phyloP scores from a whole-genome alignment of 768 basidiomycete genomes.

The Russula ochroleuca region DNA sequence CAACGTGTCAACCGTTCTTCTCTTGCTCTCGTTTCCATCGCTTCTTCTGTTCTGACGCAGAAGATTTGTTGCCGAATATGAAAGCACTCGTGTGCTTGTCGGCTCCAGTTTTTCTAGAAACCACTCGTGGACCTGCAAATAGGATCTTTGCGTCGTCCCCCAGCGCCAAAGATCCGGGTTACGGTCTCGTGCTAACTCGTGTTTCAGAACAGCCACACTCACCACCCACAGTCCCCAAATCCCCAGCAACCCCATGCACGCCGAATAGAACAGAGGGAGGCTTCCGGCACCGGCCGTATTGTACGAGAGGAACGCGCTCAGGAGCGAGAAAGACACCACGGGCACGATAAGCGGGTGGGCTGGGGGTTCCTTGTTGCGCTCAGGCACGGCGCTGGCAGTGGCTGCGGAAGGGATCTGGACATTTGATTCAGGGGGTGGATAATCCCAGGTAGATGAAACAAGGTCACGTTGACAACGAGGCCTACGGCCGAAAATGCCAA shows the following conservation, averaged over 20 bases:
- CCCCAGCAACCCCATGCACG: slow-evolving; percentile 50
- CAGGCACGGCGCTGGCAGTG: slow-evolving; percentile 29
- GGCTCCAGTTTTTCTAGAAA: slow-evolving; percentile 72
- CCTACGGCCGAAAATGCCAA: slow-evolving; percentile 52
- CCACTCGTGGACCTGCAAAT: slow-evolving; percentile 51
- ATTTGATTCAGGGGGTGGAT: not conserved
- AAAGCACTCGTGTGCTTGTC: slow-evolving; percentile 80
- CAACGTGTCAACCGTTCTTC: not conserved
- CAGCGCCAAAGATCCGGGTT: slow-evolving; percentile 8
- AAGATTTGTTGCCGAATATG: slow-evolving; percentile 66
- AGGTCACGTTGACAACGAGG: slow-evolving; percentile 53
- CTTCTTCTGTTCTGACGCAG: slow-evolving; percentile 37
- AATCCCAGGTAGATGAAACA: slow-evolving; percentile 14
- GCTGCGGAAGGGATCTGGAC: slow-evolving; percentile 45
- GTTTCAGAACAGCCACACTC: slow-evolving; percentile 32
- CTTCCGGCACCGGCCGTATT: slow-evolving; percentile 56
- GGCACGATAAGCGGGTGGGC: slow-evolving; percentile 63
- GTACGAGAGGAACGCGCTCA: slow-evolving; percentile 63
- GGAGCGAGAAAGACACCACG: slow-evolving; percentile 47
- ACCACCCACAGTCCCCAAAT: slow-evolving; percentile 73
- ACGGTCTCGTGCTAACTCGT: not conserved
- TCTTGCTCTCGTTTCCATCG: slow-evolving; percentile 32
- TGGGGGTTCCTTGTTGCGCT: slow-evolving; percentile 29
- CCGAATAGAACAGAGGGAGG: slow-evolving; percentile 48
- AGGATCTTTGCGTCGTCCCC: slow-evolving; percentile 48